Evolutionary conservation across 768 basidiomycete genomes (phyloP), one percentile per base, ranked within the genome.

Genomic region (Agrocybe praecox): DNA sequence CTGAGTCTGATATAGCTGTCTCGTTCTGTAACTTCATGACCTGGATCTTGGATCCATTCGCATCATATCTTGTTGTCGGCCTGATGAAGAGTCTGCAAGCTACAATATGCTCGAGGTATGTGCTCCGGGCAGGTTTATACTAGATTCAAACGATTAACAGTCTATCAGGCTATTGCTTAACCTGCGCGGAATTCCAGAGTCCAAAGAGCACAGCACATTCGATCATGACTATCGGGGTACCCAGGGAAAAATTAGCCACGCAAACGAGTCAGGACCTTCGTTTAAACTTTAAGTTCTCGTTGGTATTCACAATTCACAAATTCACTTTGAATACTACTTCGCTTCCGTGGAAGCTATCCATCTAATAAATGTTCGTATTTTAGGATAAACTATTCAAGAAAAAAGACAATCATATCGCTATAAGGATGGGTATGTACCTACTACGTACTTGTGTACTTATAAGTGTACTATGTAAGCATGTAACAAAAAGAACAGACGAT

Each of bases 51-150:
- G 63, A 66, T 45, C 66, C 64, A 15, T 64, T 65, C 48, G 64
- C 60, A 12, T 66, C 62, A 34, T 66, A 67, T 58, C 55, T 67
- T 24, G 66, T 62, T 18, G 65, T 65, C 22, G 66, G 66, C 14
- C 48, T 67, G n/a, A n/a, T 67, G 45, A 65, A 65, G 29, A 57
- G 62, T 51, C 54, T 69, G 6, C 68, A 69, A 46, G 66, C 61
- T 12, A 69, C 65, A n/a, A 69, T 68, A 18, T 64, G 64, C 46
- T 65, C 67, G n/a, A 64, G 68, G 68, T 67, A 49, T 17, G 58
- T 48, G 11, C 21, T 24, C 10, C 17, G 6, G 18, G 21, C 21
- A 14, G 8, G 17, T 4, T 21, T 21, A n/a, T n/a, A n/a, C n/a
- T n/a, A n/a, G 24, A 10, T 14, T 23, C 15, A n/a, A n/a, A n/a